Evolutionary conservation across 257 asterid genomes (phyloP), one percentile per base, ranked within the genome.

Genomic region (Fraxinus cuspidata): DNA sequence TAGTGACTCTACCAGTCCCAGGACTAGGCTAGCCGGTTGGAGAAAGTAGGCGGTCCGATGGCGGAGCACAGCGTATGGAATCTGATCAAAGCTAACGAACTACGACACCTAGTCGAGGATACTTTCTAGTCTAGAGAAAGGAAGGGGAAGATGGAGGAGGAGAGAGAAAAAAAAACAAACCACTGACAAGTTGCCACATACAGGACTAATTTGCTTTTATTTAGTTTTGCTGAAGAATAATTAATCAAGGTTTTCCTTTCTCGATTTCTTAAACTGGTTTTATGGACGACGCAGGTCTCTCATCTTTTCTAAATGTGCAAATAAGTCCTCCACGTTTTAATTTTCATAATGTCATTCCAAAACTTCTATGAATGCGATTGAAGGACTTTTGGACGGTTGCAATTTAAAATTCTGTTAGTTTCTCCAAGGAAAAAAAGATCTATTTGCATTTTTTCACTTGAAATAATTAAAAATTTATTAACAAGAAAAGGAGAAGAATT

Each of bases 151-250:
- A 9, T 15, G 11, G 27, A 56, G 65, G 65, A 56, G 25, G 13
- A n/a, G 65, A 0, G 3, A 7, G 6, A 12, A 7, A 53, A 28
- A 56, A 21, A 19, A 23, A 23, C 18, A 31, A 63, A 9, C 69
- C 69, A 63, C 21, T 63, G 21, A 63, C 32, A 23, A 9, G 69
- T 63, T 23, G 69, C 69, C 69, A 63, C 69, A 25, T 63, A 63
- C 11, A 56, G 29, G 27, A 56, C 66, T 21, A n/a, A n/a, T 56
- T 51, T 18, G 25, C 63, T 18, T 18, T 7, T 51, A 16, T 18
- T 51, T 56, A 38, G 0, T 56, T n/a, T 56, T 56, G n/a, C n/a
- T 3, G 19, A 44, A 12, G 19, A 44, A 44, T 10, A 44, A 18
- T 19, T n/a, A 56, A 19, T n/a, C 64, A 53, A 18, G 25, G 63